Percentiles rank a stretch among this genome's conserved stretches.
Conservation (phyloP, 2,329 filamentous ascomycete species). For the Trichoderma sp. region DNA sequence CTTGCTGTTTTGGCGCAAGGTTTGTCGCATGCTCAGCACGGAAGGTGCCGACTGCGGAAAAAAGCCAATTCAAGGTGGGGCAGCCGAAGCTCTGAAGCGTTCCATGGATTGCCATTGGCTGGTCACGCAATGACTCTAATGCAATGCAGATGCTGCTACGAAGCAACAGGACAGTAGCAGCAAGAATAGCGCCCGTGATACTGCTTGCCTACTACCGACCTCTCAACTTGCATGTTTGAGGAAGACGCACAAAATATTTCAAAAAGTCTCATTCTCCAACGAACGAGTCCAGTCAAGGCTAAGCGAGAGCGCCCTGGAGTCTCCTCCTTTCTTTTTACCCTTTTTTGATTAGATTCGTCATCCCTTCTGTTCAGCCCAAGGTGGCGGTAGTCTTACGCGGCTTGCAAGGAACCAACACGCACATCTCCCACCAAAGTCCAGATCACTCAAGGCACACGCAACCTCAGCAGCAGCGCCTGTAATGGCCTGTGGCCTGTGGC, state of each 20-base stretch:
- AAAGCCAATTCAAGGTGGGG: constrained; percentile 21
- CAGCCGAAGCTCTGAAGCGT: constrained; percentile 10
- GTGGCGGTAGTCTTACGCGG: background rate
- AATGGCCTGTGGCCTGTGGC: too few species aligned
- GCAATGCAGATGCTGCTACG: constrained; percentile 20
- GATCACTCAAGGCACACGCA: constrained; percentile 9
- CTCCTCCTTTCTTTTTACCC: background rate
- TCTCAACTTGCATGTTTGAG: too few species aligned
- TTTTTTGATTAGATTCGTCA: background rate
- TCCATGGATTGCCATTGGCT: constrained; percentile 12
- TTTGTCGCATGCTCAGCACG: constrained; percentile 16
- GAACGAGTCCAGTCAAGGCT: background rate
- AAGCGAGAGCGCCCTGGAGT: background rate
- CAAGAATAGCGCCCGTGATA: background rate
- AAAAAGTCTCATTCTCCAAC: background rate
- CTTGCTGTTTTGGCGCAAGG: constrained; percentile 3
- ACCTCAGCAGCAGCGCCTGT: background rate
- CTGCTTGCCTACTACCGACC: background rate
- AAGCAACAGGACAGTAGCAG: constrained; percentile 6
- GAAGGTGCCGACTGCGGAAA: constrained; percentile 27
- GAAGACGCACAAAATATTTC: background rate
- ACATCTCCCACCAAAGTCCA: background rate
- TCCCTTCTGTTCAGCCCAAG: background rate
- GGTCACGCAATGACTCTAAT: background rate
- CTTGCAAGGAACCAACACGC: background rate